phyloP scores from a whole-genome alignment of 2,329 filamentous ascomycete species.

The Fusarium solani-melongenae region DNA sequence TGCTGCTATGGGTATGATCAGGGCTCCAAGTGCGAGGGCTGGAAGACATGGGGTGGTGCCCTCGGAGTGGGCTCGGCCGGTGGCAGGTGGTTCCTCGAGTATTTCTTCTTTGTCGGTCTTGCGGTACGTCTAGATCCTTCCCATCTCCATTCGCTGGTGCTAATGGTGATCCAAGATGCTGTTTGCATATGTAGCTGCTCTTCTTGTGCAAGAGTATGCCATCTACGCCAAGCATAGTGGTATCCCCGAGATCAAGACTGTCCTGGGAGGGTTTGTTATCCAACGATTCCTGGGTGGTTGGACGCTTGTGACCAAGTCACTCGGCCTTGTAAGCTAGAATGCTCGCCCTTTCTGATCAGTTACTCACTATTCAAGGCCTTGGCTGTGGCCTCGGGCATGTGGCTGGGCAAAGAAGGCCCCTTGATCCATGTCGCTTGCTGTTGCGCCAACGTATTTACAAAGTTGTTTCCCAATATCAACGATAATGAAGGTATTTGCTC shows the following conservation, averaged over 20 bases:
- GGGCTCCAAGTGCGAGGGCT: conserved; percentile 83
- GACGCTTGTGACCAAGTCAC: conserved; percentile 89
- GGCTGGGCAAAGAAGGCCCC: conserved; percentile 96
- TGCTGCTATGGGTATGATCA: conserved; percentile 95
- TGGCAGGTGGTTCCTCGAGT: conserved; percentile 85
- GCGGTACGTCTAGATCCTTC: conserved; percentile 67
- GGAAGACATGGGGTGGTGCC: conserved; percentile 85
- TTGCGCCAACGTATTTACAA: conserved; percentile 94
- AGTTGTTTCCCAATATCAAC: conserved; percentile 82
- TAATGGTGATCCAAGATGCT: conserved; percentile 64
- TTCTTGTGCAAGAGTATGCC: conserved; percentile 86
- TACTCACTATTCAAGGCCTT: conserved; percentile 71
- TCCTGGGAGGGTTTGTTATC: conserved; percentile 94
- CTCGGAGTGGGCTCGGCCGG: conserved; percentile 73
- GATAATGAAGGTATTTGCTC: conserved; percentile 79
- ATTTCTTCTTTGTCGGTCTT: conserved; percentile 86
- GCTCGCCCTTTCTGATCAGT: background rate
- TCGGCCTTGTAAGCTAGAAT: conserved; percentile 75
- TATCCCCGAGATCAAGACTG: conserved; percentile 97
- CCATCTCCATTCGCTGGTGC: background rate
- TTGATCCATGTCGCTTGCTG: conserved; percentile 97
- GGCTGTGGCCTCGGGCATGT: conserved; percentile 92
- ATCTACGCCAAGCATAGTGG: conserved; percentile 93
- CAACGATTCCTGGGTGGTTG: conserved; percentile 85
- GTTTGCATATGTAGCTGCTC: conserved; percentile 81